Conservation (phyloP, 768 basidiomycete genomes). For the Mycena amicta region DNA sequence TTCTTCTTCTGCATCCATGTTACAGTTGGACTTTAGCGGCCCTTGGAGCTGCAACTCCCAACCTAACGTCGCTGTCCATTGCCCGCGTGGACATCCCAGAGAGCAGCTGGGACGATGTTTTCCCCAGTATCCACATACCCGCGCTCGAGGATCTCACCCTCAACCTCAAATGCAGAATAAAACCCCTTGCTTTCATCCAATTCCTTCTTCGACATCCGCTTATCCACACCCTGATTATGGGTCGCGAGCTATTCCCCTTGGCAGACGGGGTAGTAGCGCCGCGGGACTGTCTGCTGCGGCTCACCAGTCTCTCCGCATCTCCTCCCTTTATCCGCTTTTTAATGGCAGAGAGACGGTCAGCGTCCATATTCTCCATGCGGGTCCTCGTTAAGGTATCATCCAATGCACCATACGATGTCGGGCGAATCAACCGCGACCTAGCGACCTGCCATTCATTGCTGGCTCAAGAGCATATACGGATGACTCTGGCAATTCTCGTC, state of each 20-base stretch:
- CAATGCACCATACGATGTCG: slow-evolving; percentile 1
- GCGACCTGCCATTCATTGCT: slow-evolving; percentile 3
- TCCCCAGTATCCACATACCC: slow-evolving; percentile 8
- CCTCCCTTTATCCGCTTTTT: slow-evolving; percentile 7
- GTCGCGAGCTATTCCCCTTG: slow-evolving; percentile 4
- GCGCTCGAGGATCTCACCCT: slow-evolving; percentile 6
- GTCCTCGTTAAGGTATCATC: slow-evolving; percentile 11
- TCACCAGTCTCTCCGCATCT: slow-evolving; percentile 2
- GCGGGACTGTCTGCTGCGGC: slow-evolving; percentile 4
- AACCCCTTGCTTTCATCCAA: background rate
- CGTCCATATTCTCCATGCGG: slow-evolving; percentile 6
- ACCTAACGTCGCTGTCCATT: slow-evolving; percentile 14
- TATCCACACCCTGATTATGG: slow-evolving; percentile 7
- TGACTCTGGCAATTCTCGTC: slow-evolving; percentile 11
- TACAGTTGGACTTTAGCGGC: slow-evolving; percentile 13
- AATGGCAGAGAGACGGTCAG: slow-evolving; percentile 2
- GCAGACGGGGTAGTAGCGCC: slow-evolving; percentile 3
- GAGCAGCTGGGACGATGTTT: slow-evolving; percentile 7
- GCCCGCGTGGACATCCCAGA: slow-evolving; percentile 14
- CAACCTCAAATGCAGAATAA: slow-evolving; percentile 9
- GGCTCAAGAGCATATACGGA: background rate
- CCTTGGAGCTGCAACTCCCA: slow-evolving; percentile 1
- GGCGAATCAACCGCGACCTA: slow-evolving; percentile 5
- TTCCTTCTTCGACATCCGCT: slow-evolving; percentile 14
- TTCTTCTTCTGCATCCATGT: slow-evolving; percentile 16